Evolutionary conservation across 805 yeast species (phyloP), one percentile per base, ranked within the genome.

Genomic region (Pichia paraexigua): DNA sequence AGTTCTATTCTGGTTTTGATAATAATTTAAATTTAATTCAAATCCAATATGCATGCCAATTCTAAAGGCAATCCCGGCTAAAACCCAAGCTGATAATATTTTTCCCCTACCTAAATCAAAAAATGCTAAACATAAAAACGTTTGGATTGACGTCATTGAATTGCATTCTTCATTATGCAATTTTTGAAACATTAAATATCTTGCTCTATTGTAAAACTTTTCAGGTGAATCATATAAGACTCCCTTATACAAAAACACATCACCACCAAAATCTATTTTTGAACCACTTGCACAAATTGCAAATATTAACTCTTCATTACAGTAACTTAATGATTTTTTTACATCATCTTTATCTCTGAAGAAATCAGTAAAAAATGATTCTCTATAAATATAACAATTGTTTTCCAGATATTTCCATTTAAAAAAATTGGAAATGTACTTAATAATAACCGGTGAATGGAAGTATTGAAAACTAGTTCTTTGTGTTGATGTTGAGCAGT

Each of bases 41-140:
- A 80, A 80, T 1, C 85, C 84, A 60, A 80, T 67, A 58, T 80
- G 84, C 56, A 73, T 75, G 1, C 85, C 83, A 69, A 80, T 80
- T 52, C 85, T 66, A 60, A 79, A 76, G 8, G 83, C 85, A 45
- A 76, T 70, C 2, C 85, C 85, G 5, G 77, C 71, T 42, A 79
- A 70, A 72, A 79, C 74, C 84, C 85, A 80, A 5, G 82, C 81
- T 46, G 76, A 69, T 25, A 80, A 73, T 56, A 76, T 76, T 48
- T 72, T 66, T 2, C 85, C 85, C 58, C 76, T 77, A 47, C 83
- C 80, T 25, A 81, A 71, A 61, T 81, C 86, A 60, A 79, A 80
- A 56, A 80, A 77, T 10, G 85, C 80, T 17, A 81, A 64, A 35
- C 82, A 69, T n/a, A 81, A 65, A 47, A 76, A 72, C 25, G 83